A percentile compares a stretch with the other conserved stretches of the same genome.
phyloP scores from a whole-genome alignment of 2,329 filamentous ascomycete species.

The Clonostachys sp. region DNA sequence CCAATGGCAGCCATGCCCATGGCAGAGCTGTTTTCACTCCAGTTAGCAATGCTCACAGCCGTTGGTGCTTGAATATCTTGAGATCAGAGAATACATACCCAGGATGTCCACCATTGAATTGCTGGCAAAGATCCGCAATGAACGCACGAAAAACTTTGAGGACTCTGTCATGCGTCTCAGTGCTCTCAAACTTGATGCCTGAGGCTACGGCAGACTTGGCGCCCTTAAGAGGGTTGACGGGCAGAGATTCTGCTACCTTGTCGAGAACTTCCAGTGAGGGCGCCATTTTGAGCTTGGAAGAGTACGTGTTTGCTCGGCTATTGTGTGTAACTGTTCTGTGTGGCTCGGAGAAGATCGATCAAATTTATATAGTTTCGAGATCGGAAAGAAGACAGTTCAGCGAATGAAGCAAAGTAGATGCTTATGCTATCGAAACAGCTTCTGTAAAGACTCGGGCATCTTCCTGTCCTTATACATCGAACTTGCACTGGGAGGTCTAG shows the following conservation, averaged over 20 bases:
- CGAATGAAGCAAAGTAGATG: no score
- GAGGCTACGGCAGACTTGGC: background rate
- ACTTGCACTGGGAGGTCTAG: no score
- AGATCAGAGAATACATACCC: constrained; percentile 37
- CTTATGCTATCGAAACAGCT: no score
- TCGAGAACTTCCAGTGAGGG: background rate
- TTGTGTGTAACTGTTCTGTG: no score
- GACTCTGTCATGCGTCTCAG: constrained; percentile 34
- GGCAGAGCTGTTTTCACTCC: constrained; percentile 16
- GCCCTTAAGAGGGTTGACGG: background rate
- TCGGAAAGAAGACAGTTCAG: no score
- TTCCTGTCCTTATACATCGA: no score
- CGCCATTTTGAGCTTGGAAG: background rate
- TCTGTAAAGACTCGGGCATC: no score
- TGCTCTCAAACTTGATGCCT: background rate
- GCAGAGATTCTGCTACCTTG: background rate
- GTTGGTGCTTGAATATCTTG: background rate
- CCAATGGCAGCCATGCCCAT: constrained; percentile 61
- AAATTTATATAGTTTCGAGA: no score
- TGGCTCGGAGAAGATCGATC: no score
- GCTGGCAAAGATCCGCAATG: constrained; percentile 65
- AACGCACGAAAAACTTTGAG: constrained; percentile 56
- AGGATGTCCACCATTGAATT: constrained; percentile 68
- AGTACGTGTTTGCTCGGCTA: no score
- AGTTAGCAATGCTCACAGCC: background rate